Conservation (phyloP, 805 yeast genomes). For the Wickerhamiella domercqiae region DNA sequence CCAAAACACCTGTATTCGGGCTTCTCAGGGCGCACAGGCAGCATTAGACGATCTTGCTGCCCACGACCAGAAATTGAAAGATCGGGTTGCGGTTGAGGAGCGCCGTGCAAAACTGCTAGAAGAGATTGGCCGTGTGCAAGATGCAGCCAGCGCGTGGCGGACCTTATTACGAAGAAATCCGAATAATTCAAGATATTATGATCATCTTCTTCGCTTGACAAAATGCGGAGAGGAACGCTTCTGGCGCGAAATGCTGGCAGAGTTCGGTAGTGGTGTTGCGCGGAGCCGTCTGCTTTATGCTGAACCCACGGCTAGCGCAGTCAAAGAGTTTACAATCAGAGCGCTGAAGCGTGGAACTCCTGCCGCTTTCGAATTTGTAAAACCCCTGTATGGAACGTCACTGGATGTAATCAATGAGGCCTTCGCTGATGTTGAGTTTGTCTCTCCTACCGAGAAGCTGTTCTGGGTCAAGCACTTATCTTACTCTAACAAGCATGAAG, state of each 20-base stretch:
- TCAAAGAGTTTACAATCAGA: constrained; percentile 33
- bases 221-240: constrained; percentile 31
- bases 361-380: constrained; percentile 71
- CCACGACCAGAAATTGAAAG: constrained; percentile 26
- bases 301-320: neutral
- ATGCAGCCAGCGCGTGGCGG: constrained; percentile 35
- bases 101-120: constrained; percentile 48
- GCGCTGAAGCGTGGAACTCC: constrained; percentile 36
- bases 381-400: constrained; percentile 27
- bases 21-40: constrained; percentile 44
- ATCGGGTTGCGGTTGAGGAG: constrained; percentile 43
- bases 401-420: constrained; percentile 2
- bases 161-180: constrained; percentile 71
- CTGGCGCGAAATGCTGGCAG: constrained; percentile 46
- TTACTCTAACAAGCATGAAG: constrained; percentile 34
- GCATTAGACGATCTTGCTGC: constrained; percentile 48
- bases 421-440: constrained; percentile 3
- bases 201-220: constrained; percentile 38
- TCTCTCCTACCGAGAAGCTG: constrained; percentile 3
- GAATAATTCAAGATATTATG: constrained; percentile 54
- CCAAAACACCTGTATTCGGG: constrained; percentile 45
- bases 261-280: constrained; percentile 71
- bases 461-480: constrained; percentile 45
- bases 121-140: constrained; percentile 45
- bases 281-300: constrained; percentile 49